phyloP scores from a whole-genome alignment of 495 filamentous ascomycete genomes.

The Hypoxylon lienhwacheense region DNA sequence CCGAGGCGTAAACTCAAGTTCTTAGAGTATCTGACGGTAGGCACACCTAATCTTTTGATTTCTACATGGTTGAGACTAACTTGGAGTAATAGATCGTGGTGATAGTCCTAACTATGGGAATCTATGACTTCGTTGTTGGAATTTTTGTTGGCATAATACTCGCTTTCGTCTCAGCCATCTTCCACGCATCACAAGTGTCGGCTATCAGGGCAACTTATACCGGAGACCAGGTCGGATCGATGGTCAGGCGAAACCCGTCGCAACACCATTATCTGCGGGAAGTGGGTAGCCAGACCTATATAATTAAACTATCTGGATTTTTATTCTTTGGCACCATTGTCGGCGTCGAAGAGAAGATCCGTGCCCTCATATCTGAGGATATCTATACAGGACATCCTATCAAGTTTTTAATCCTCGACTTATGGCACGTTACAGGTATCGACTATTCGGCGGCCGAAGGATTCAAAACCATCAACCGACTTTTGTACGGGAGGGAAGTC shows the following conservation, averaged over 20 bases:
- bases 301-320: conserved; percentile 88
- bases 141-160: conserved; percentile 90
- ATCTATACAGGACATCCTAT: conserved; percentile 76
- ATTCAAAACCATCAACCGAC: conserved; percentile 86
- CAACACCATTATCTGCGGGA: conserved; percentile 84
- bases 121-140: conserved; percentile 92
- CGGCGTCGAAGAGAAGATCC: conserved; percentile 83
- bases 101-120: conserved; percentile 96
- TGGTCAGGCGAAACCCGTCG: conserved; percentile 84
- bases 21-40: conserved; percentile 85
- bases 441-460: conserved; percentile 96
- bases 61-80: conserved; percentile 23
- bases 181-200: conserved; percentile 85
- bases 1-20: conserved; percentile 82
- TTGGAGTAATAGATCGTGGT: conserved; percentile 64
- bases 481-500: conserved; percentile 71
- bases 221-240: conserved; percentile 84
- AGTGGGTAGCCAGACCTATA: conserved; percentile 81
- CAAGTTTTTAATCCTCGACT: conserved; percentile 85
- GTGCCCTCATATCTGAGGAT: conserved; percentile 77
- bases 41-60: conserved; percentile 27
- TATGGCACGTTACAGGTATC: conserved; percentile 84
- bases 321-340: conserved; percentile 98
- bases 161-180: conserved; percentile 85
- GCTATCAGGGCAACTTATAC: conserved; percentile 85